Evolutionary conservation across 106 monocot genomes (phyloP), one percentile per base, ranked within the genome.

Genomic region (Allium sativum): DNA sequence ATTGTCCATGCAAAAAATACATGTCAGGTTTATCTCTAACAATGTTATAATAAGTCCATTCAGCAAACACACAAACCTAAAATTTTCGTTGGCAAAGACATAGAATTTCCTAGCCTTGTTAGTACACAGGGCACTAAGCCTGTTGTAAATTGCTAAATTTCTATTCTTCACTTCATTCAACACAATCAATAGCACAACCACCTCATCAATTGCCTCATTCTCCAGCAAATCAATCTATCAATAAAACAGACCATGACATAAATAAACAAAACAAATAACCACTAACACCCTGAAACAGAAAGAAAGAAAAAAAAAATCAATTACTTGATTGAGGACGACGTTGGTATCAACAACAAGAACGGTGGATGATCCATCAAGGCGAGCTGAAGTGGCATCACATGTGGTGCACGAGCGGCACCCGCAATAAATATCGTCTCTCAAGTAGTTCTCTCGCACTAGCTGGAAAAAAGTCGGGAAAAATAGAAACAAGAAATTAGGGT

Each of bases 281-380:
- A n/a, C 21, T 56, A 55, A 41, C 66, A 65, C 7, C 45, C 3
- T 12, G 55, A 8, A 17, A 12, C 18, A 40, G 11, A 70, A 9
- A n/a, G 21, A 52, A 50, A 7, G 12, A n/a, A 17, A 42, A 9
- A 31, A 41, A 18, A n/a, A n/a, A n/a, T n/a, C 21, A 12, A 10
- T 11, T 8, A 89, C 93, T 81, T 94, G 96, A 72, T 88, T 56
- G 48, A 99, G 98, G 40, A 99, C 92, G 48, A 99, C 98, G 78
- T 99, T 99, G 65, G 98, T 99, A 65, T 99, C 98, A 14, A 99
- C 73, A 57, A 99, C 60, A 72, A 99, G 79, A 58, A 99, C 73
- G 61, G 82, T 59, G 61, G 84, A 63, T 8, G 80, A 76, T 5
- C 81, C 12, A 56, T 71, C 68, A 13, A 99, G 78, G 22, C 85